A percentile compares a stretch with the other conserved stretches of the same genome.
Conservation (phyloP, 1,139 yeast species). For the Candida labiduridarum region DNA sequence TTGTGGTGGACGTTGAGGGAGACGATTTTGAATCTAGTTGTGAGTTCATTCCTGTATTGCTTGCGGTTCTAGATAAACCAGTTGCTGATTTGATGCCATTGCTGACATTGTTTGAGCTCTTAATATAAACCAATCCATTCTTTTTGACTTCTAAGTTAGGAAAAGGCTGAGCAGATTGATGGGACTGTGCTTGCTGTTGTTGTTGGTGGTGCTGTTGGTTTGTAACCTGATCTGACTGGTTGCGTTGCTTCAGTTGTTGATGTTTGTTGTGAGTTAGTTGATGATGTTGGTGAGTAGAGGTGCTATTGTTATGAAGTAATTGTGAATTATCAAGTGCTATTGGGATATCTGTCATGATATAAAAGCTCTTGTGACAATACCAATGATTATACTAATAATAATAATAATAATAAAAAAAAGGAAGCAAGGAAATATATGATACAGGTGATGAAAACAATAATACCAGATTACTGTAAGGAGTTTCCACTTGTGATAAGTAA, state of each 20-base stretch:
- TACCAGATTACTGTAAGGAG: constrained; percentile 11
- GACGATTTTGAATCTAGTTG: neutral
- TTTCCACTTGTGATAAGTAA: neutral
- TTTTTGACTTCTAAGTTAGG: constrained; percentile 15
- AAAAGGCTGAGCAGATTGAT: constrained; percentile 10
- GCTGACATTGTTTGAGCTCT: constrained; percentile 7
- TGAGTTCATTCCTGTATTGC: neutral
- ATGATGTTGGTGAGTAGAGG: constrained; percentile 1
- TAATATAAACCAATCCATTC: constrained; percentile 12
- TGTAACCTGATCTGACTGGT: neutral
- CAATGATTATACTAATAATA: neutral
- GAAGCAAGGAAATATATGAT: neutral
- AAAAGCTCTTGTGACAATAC: neutral
- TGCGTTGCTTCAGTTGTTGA: constrained; percentile 3
- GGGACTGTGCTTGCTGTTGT: constrained; percentile 1
- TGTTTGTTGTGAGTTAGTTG: neutral
- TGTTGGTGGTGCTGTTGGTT: constrained; percentile 2
- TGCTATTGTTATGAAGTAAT: constrained; percentile 3
- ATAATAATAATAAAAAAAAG: neutral
- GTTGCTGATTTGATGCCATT: constrained; percentile 4
- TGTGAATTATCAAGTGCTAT: constrained; percentile 9
- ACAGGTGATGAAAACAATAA: constrained; percentile 7
- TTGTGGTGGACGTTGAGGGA: neutral
- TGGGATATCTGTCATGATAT: constrained; percentile 15
- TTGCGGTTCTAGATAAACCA: constrained; percentile 2